phyloP scores from a whole-genome alignment of 1,284 basidiomycete species.

The Psilocybe mexicana region DNA sequence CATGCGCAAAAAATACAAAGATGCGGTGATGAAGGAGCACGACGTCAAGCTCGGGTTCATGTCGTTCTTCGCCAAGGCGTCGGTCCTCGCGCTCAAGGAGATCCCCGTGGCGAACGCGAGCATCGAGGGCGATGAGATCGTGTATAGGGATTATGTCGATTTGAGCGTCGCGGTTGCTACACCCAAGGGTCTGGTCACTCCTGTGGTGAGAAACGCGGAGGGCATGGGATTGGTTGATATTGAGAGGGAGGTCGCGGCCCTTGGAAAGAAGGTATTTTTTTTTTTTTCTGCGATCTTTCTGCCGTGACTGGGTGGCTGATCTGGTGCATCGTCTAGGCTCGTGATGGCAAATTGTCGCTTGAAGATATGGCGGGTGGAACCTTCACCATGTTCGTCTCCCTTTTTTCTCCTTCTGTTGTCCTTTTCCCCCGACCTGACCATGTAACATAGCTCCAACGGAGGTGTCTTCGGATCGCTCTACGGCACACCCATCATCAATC shows the following conservation, averaged over 20 bases:
- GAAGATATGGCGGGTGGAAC: constrained; percentile 98
- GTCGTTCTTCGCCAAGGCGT: constrained; percentile 94
- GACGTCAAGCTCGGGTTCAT: constrained; percentile 99
- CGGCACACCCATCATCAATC: constrained; percentile 97
- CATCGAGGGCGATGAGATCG: constrained; percentile 94
- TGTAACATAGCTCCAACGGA: constrained; percentile 80
- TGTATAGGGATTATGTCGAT: constrained; percentile 95
- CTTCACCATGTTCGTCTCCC: constrained; percentile 85
- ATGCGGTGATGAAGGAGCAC: constrained; percentile 87
- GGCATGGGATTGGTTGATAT: constrained; percentile 87
- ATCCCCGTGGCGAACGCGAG: constrained; percentile 94
- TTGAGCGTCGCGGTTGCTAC: constrained; percentile 95
- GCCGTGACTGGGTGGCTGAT: background rate
- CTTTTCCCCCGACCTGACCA: constrained; percentile 10
- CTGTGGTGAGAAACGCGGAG: constrained; percentile 93
- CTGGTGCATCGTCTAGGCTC: constrained; percentile 55
- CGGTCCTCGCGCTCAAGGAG: constrained; percentile 84
- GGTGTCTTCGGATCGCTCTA: constrained; percentile 98
- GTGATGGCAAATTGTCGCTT: constrained; percentile 92
- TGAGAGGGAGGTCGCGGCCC: constrained; percentile 87
- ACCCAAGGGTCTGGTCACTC: constrained; percentile 96
- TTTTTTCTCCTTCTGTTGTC: background rate
- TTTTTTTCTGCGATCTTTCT: constrained; percentile 9
- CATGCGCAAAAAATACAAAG: constrained; percentile 96
- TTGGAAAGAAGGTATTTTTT: constrained; percentile 82